Base-by-base conservation (phyloP, 1,284 basidiomycete genomes). In the Leccinum pachyderme region DNA sequence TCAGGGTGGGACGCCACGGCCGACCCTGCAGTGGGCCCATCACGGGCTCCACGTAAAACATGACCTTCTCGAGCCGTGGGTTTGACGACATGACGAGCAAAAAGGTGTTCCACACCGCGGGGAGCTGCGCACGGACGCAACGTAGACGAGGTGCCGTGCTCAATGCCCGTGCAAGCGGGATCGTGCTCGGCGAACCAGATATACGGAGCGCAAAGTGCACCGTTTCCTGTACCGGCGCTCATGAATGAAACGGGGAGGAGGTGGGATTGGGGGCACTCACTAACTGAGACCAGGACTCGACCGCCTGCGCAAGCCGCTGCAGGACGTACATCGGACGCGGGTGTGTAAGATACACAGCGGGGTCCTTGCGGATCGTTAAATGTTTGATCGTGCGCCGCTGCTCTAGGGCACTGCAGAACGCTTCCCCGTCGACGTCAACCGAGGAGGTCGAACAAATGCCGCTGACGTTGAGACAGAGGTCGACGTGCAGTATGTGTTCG, bases 261-360 rank as follows among this genome's bases (percentile, higher is more conserved):
- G n/a, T n/a, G n/a, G n/a, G n/a, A n/a, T n/a, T n/a, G 7, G 25
- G 18, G 29, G 27, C 11, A 32, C 66, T 63, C 65, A 84, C 82
- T 61, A 84, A 67, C 15, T 72, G 47, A 46, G 64, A 53, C 80
- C 82, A 82, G 3, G 44, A 33, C 1, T 55, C 55, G 33, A 84
- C 71, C 0, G 77, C 76, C 27, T 68, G 68, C 22, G 79, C 75
- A 18, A 84, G 64, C 27, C 73, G 71, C 18, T 68, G 67, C 32
- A 85, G 68, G 44, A 83, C 63, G 48, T 73, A 72, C 31, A 69
- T 67, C 2, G 78, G 73, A 27, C 76, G 74, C 1, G 75, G 70
- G 47, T 78, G 76, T 7, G 81, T 82, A 41, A 84, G 74, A 62
- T 84, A 84, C 2, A 77, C 75, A 31, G 72, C 70, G 7, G 66